Percentiles rank a stretch among this genome's conserved stretches.
Evolutionary conservation across 1,139 yeast species (phyloP).

Genomic region (Geotrichum candidum): DNA sequence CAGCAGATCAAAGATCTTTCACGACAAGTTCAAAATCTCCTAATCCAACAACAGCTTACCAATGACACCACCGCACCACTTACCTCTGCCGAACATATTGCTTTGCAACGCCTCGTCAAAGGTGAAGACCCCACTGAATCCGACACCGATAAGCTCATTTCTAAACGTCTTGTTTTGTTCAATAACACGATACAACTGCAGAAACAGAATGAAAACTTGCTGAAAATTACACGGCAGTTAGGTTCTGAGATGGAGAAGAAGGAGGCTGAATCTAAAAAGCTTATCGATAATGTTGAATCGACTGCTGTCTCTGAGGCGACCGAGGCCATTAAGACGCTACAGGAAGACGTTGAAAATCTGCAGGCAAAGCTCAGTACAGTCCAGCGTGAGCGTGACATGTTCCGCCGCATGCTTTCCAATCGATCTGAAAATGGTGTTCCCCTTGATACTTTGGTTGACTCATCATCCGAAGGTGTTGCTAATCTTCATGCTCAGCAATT

Average conservation of each 20-base stretch:
- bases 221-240: slow-evolving; percentile 60
- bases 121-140: slow-evolving; percentile 39
- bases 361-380: slow-evolving; percentile 49
- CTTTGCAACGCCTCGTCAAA: slow-evolving; percentile 43
- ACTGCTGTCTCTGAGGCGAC: slow-evolving; percentile 67
- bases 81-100: slow-evolving; percentile 50
- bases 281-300: slow-evolving; percentile 47
- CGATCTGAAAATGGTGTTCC: slow-evolving; percentile 24
- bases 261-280: slow-evolving; percentile 41
- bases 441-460: slow-evolving; percentile 16
- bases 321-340: slow-evolving; percentile 63
- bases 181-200: slow-evolving; percentile 62
- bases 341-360: slow-evolving; percentile 52
- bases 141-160: slow-evolving; percentile 66
- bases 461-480: slow-evolving; percentile 17
- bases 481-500: slow-evolving; percentile 33
- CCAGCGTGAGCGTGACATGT: slow-evolving; percentile 60
- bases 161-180: slow-evolving; percentile 69
- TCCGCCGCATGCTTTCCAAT: slow-evolving; percentile 42
- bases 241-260: slow-evolving; percentile 61
- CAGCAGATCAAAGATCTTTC: slow-evolving; percentile 67
- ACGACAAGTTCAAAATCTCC: slow-evolving; percentile 66
- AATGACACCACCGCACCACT: slow-evolving; percentile 48
- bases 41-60: slow-evolving; percentile 57
- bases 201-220: slow-evolving; percentile 63